Conservation (phyloP, 441 rosid species). For the Bruguiera hainesii region DNA sequence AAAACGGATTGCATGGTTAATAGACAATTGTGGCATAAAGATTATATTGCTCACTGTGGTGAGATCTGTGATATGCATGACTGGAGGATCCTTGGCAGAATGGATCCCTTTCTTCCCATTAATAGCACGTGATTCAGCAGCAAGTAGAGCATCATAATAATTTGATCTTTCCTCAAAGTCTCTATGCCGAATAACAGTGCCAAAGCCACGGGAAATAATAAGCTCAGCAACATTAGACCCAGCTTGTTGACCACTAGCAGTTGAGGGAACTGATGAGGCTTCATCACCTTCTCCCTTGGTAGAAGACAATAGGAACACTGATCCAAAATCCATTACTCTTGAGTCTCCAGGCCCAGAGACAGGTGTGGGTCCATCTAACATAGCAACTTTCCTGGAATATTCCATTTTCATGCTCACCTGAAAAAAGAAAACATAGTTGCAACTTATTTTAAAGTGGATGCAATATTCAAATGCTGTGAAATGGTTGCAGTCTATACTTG, state of each 20-base stretch:
- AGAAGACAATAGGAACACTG: slow-evolving; percentile 68
- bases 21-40: neutral
- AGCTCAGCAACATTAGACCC: slow-evolving; percentile 85
- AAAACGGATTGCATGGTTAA: slow-evolving; percentile 1
- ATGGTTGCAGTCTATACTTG: slow-evolving; percentile 41
- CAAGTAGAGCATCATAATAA: slow-evolving; percentile 81
- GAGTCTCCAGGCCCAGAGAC: slow-evolving; percentile 55
- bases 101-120: slow-evolving; percentile 74
- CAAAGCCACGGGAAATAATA: slow-evolving; percentile 74
- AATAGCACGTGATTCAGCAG: slow-evolving; percentile 86
- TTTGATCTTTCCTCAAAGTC: slow-evolving; percentile 98
- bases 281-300: slow-evolving; percentile 59
- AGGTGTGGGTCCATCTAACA: slow-evolving; percentile 53
- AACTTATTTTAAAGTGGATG: neutral
- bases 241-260: slow-evolving; percentile 43
- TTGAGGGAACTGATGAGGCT: slow-evolving; percentile 43
- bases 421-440: slow-evolving; percentile 15
- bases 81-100: slow-evolving; percentile 76
- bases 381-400: slow-evolving; percentile 72
- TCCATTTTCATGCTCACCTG: slow-evolving; percentile 96
- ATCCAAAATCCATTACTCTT: slow-evolving; percentile 87
- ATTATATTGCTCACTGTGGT: slow-evolving; percentile 43
- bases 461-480: slow-evolving; percentile 1
- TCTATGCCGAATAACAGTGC: slow-evolving; percentile 72
- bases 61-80: slow-evolving; percentile 75